Evolutionary conservation across 1,284 basidiomycete species (phyloP), one percentile per base, ranked within the genome.

Genomic region (Apiotrichum laibachii): DNA sequence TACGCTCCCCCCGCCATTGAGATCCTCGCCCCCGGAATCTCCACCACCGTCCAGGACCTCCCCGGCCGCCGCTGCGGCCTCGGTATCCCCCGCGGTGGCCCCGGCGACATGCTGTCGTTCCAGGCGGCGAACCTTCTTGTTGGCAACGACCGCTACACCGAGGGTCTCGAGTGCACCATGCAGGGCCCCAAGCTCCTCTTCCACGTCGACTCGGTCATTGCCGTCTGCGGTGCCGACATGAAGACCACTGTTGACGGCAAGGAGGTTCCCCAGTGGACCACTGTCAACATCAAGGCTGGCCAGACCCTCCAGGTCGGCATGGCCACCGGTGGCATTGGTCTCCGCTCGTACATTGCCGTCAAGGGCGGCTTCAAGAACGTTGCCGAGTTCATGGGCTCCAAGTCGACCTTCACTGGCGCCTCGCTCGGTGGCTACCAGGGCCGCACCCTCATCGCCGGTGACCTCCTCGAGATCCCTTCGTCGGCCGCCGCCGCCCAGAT

Each of bases 81-180:
- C 45, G 87, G 88, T 15, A 82, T 88, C 11, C 88, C 88, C 0
- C 81, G 78, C n/a, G 83, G 84, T 58, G 88, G 88, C 0, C 84
- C 86, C 0, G 85, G 86, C 82, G 88, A 89, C 69, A 67, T 79
- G 12, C 72, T 85, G 9, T 83, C 86, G 0, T 84, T 87, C 68
- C 76, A 81, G 44, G 77, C 81, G 0, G 87, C 84, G 13, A 88
- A 88, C 66, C 62, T 84, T 39, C 77, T 89, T 15, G 85, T 83
- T 11, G 84, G 84, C 9, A 89, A 89, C 68, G 63, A 76, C 0
- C 66, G 72, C 4, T 80, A 74, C 9, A 83, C 74, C 0, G 87
- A 88, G 69, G 84, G 80, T 0, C 69, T 89, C 9, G 88, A 89
- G 68, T 78, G 86, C 31, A 79, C 74, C 6, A 56, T 78, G 50